These are phyloP conservation scores for Urostyla sp. DNA, from an alignment of 73 alveolate species.

Conservation along the genomic window DNA sequence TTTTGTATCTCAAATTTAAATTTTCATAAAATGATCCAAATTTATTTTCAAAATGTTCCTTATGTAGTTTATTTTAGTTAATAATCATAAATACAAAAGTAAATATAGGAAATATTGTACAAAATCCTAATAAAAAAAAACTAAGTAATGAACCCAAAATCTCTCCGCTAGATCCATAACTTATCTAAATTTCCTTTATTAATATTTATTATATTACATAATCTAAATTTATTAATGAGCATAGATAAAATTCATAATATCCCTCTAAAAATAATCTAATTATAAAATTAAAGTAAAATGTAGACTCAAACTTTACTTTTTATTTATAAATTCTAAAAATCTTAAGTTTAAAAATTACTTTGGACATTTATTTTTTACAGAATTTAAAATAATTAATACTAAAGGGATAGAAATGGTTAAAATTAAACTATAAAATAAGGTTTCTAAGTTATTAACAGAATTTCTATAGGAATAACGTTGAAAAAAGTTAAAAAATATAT, in stretches of 20 bases:
- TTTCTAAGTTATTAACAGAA: neutral
- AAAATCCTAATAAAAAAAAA: neutral
- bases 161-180: neutral
- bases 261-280: constrained; percentile 25
- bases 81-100: neutral
- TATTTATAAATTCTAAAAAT: neutral
- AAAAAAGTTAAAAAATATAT: neutral
- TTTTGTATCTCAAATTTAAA: neutral
- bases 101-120: constrained; percentile 11
- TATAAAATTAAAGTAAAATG: neutral
- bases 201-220: neutral
- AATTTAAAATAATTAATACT: neutral
- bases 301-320: neutral
- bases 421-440: neutral
- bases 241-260: constrained; percentile 4
- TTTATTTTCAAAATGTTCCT: neutral
- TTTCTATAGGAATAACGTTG: neutral
- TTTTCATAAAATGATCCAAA: constrained; percentile 20
- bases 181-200: neutral
- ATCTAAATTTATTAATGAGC: constrained; percentile 1
- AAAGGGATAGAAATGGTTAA: neutral
- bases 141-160: neutral
- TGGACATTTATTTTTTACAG: too few species aligned
- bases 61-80: neutral
- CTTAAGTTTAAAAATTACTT: too few species aligned